Conservation (phyloP, 106 monocot species). For the Amphibolis antarctica region DNA sequence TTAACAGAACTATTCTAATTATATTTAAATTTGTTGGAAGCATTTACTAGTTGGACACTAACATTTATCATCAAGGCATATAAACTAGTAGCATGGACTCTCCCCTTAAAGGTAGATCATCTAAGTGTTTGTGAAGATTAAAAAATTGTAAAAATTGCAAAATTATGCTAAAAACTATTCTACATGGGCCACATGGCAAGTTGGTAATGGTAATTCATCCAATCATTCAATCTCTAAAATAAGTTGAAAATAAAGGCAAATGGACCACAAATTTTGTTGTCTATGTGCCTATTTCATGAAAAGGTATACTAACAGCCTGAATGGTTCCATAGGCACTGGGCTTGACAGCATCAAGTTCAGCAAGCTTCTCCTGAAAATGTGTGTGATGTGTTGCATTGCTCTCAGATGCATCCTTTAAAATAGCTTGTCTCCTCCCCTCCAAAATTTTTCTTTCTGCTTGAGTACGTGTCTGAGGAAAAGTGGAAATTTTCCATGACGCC, state of each 20-base stretch:
- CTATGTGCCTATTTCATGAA: neutral
- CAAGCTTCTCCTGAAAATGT: slow-evolving; percentile 29
- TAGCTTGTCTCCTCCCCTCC: slow-evolving; percentile 56
- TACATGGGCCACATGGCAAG: neutral
- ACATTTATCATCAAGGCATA: too few relatives aligned
- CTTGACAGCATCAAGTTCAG: slow-evolving; percentile 46
- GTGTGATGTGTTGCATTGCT: slow-evolving; percentile 21
- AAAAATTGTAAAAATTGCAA: too few relatives aligned
- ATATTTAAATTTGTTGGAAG: too few relatives aligned
- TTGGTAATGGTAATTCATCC: too few relatives aligned
- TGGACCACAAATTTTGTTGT: neutral
- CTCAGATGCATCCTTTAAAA: slow-evolving; percentile 38
- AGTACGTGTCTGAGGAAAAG: slow-evolving; percentile 53
- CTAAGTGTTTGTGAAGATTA: too few relatives aligned
- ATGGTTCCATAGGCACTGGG: slow-evolving; percentile 71
- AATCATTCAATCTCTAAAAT: neutral
- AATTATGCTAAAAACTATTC: too few relatives aligned
- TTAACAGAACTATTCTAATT: too few relatives aligned
- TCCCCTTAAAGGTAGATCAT: too few relatives aligned
- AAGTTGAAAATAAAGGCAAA: neutral
- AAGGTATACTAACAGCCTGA: slow-evolving; percentile 42
- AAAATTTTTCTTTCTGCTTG: slow-evolving; percentile 76
- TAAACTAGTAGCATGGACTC: too few relatives aligned
- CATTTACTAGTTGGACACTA: too few relatives aligned
- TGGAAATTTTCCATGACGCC: slow-evolving; percentile 1